A percentile compares a stretch with the other conserved stretches of the same genome.
Conservation (phyloP, 306 rosid species). For the Cyclanthera cordifolia region DNA sequence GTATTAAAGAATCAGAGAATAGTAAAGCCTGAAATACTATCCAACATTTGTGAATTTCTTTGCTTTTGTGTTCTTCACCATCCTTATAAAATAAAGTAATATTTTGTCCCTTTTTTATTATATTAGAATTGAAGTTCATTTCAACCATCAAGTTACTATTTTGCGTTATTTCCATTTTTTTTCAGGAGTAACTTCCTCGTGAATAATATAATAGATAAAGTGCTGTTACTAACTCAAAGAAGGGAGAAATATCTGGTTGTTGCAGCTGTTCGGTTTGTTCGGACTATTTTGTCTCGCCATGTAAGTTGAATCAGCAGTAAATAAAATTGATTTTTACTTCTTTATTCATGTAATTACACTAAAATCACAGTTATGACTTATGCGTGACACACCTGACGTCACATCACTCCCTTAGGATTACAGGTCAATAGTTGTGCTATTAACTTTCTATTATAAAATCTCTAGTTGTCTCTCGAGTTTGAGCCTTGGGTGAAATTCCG, state of each 20-base stretch:
- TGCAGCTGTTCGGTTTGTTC: conserved; percentile 87
- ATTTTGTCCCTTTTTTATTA: conserved; percentile 20
- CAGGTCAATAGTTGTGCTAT: no score
- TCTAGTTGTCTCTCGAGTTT: no score
- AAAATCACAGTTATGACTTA: no score
- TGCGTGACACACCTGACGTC: no score
- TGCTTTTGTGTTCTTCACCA: conserved; percentile 96
- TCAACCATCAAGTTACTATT: conserved; percentile 5
- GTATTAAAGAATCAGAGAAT: conserved; percentile 29
- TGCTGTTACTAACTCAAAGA: conserved; percentile 62
- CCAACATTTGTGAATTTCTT: conserved; percentile 78
- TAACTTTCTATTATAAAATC: no score
- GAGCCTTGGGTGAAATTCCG: no score
- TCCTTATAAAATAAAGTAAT: conserved; percentile 88
- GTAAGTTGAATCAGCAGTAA: conserved; percentile 30
- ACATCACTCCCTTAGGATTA: no score
- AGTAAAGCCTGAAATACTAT: conserved; percentile 80
- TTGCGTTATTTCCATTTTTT: conserved; percentile 18
- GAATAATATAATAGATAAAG: conserved; percentile 53
- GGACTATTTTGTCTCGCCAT: conserved; percentile 71
- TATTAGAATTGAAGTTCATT: conserved; percentile 8
- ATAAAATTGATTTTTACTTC: neutral
- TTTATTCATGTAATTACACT: neutral
- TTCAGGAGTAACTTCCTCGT: conserved; percentile 71
- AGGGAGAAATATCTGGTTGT: conserved; percentile 72